phyloP scores from a whole-genome alignment of 371 early-diverging fungal genomes.

The Syncephalis plumigaleata region DNA sequence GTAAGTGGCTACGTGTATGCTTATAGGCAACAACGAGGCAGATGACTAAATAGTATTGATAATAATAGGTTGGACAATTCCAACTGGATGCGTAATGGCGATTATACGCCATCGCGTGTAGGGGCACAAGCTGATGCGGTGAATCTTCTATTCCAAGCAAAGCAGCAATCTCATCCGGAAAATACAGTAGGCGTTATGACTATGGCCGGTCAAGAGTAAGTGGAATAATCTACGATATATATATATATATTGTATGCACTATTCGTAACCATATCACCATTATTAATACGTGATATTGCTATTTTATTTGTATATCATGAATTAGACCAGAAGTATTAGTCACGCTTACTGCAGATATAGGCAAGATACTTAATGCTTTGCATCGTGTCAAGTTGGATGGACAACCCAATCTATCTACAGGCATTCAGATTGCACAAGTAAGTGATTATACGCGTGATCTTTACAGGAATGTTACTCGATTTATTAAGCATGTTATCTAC shows the following conservation, averaged over 20 bases:
- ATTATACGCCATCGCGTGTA: constrained; percentile 88
- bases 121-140: constrained; percentile 93
- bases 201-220: constrained; percentile 78
- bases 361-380: constrained; percentile 75
- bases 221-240: neutral
- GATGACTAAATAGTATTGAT: neutral
- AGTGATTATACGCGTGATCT: neutral
- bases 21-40: neutral
- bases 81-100: constrained; percentile 98
- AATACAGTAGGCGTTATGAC: constrained; percentile 94
- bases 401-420: constrained; percentile 55
- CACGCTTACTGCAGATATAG: constrained; percentile 77
- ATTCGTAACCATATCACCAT: too few relatives aligned
- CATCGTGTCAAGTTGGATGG: constrained; percentile 66
- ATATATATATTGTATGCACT: too few relatives aligned
- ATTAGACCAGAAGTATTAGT: constrained; percentile 86
- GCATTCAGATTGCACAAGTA: constrained; percentile 93
- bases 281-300: too few relatives aligned
- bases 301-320: too few relatives aligned
- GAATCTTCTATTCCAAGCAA: constrained; percentile 78
- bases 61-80: constrained; percentile 83
- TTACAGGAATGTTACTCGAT: neutral
- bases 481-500: neutral
- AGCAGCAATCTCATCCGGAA: constrained; percentile 87
- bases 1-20: constrained; percentile 15